Evolutionary conservation across 2,329 filamentous ascomycete species (phyloP).

Genomic region (Diaporthe sp.): DNA sequence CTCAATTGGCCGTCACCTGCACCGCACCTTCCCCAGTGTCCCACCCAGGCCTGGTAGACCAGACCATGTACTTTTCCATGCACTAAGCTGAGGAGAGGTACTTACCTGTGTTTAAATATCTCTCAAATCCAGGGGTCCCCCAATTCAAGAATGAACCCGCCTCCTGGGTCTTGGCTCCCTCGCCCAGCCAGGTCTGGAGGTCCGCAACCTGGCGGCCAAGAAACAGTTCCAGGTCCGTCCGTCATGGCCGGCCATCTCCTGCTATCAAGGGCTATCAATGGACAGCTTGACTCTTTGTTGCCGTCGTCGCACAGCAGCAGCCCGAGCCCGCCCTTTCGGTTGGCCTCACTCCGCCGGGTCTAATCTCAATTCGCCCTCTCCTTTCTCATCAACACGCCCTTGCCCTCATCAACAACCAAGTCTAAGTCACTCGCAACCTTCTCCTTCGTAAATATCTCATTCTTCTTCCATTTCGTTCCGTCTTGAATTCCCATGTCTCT

Average conservation of each 20-base stretch:
- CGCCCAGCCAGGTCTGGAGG: constrained; percentile 14
- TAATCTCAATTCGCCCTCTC: constrained; percentile 19
- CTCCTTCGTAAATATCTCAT: background rate
- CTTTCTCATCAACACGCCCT: constrained; percentile 23
- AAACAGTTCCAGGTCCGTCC: constrained; percentile 12
- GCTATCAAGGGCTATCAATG: background rate
- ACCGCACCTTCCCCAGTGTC: background rate
- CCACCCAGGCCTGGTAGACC: background rate
- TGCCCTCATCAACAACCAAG: background rate
- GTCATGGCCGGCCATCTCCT: background rate
- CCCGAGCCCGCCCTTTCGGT: constrained; percentile 13
- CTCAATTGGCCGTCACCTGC: background rate
- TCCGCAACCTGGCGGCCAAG: constrained; percentile 30
- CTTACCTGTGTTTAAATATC: background rate
- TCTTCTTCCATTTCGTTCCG: background rate
- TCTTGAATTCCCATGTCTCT: background rate
- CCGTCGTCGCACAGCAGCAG: background rate
- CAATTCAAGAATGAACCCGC: background rate
- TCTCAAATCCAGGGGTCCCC: constrained; percentile 9
- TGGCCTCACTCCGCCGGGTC: constrained; percentile 23
- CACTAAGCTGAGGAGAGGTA: background rate
- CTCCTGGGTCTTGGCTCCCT: background rate
- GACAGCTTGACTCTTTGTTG: constrained; percentile 25
- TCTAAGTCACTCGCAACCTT: background rate
- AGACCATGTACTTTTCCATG: background rate